A percentile compares a stretch with the other conserved stretches of the same genome.
These are phyloP conservation scores for Adansonia gregorii DNA, from an alignment of 441 rosid genomes.

Conservation along the genomic window DNA sequence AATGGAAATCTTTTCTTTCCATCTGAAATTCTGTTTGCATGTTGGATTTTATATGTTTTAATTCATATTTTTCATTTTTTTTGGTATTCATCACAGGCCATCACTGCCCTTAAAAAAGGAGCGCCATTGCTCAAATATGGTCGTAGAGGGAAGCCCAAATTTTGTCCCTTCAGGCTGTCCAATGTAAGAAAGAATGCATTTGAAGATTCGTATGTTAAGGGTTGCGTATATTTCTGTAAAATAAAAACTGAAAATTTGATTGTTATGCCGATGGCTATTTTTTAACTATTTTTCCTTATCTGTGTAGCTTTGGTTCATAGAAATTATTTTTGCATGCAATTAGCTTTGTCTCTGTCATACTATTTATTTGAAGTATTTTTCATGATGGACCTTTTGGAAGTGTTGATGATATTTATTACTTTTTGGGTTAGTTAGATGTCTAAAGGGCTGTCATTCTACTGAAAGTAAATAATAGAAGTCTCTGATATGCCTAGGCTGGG, in stretches of 20 bases:
- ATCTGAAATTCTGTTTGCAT: constrained; percentile 14
- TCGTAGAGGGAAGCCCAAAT: constrained; percentile 79
- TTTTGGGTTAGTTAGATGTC: constrained; percentile 8
- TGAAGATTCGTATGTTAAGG: constrained; percentile 1
- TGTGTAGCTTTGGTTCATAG: not conserved
- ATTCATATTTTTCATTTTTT: not conserved
- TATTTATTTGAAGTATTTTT: constrained; percentile 14
- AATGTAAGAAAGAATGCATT: constrained; percentile 49
- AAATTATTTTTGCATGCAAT: constrained; percentile 1
- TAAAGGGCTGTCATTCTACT: not conserved
- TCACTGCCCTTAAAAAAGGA: constrained; percentile 76
- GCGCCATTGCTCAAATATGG: constrained; percentile 74
- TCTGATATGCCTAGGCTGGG: not conserved
- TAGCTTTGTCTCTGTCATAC: constrained; percentile 2
- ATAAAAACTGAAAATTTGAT: not conserved
- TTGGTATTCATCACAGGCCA: constrained; percentile 46
- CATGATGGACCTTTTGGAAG: not conserved
- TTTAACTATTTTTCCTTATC: constrained; percentile 14
- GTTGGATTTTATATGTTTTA: constrained; percentile 12
- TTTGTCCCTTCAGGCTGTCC: constrained; percentile 77
- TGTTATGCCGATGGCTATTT: not conserved
- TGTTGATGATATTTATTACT: not conserved
- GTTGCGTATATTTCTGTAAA: constrained; percentile 3
- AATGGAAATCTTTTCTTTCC: constrained; percentile 8
- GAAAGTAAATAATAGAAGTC: constrained; percentile 1